Percentiles rank a stretch among this genome's conserved stretches.
phyloP scores from a whole-genome alignment of 2,329 filamentous ascomycete species.

The Thielaviopsis populi region DNA sequence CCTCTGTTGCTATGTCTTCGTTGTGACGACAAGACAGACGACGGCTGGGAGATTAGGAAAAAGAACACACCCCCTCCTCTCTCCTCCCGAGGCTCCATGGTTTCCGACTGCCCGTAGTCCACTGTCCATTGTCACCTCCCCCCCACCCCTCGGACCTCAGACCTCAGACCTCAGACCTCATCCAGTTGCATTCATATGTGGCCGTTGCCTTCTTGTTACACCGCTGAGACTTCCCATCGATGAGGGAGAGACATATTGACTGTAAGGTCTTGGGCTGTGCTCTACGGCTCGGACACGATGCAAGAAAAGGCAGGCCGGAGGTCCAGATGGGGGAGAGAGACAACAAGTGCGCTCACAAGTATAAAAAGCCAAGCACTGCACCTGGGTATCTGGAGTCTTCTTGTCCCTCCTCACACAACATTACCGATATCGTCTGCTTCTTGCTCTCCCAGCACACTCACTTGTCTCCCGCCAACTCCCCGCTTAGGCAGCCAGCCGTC shows the following conservation, averaged over 20 bases:
- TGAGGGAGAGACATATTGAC: constrained; percentile 1
- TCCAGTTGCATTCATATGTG: not conserved
- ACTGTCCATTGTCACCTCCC: not conserved
- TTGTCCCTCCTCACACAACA: not conserved
- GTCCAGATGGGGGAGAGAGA: not conserved
- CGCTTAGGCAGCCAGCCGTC: not conserved
- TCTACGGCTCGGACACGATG: not conserved
- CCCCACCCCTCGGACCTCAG: no score
- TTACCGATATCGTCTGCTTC: not conserved
- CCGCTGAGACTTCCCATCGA: not conserved
- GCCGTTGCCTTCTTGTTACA: not conserved
- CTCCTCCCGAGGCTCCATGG: no score
- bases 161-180: no score
- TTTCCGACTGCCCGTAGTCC: no score
- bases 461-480: not conserved
- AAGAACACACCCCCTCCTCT: no score
- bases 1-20: not conserved
- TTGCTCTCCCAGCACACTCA: not conserved
- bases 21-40: not conserved
- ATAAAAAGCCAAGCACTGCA: not conserved
- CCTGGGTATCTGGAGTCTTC: not conserved
- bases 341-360: not conserved
- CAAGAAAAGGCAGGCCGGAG: not conserved
- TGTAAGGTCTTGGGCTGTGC: not conserved
- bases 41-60: no score